Evolutionary conservation across 176 grass and related monocot species (phyloP), one percentile per base, ranked within the genome.

Genomic region (Chrysopogon serrulatus): DNA sequence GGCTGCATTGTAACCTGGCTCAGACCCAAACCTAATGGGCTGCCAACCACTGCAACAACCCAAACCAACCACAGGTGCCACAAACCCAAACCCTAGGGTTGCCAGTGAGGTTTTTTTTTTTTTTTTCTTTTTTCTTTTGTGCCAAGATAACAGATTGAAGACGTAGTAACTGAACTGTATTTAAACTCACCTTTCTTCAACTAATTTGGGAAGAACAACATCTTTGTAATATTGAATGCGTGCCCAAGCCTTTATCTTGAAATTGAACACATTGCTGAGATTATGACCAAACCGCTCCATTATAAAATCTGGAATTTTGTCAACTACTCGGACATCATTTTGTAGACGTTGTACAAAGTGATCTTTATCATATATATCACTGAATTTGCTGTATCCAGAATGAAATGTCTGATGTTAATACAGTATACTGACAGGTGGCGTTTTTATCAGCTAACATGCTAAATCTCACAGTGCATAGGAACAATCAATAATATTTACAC

Each of bases 231-330:
- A 98, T 39, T 86, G 74, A 90, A 93, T 90, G 48, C 85, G 83
- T 60, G 96, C 87, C 90, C 90, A 98, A 88, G 96, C 96, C 89
- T 95, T 98, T 78, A 98, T 92, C 86, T 98, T 98, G 87, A 98
- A 98, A 86, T 98, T 98, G 78, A 90, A 93, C 40, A 87, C 89
- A 80, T 98, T 95, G 74, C 85, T 98, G 81, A 98, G 82, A 72
- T 98, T 98, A 85, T 93, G 82, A 77, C 89, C 96, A 40, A 98
- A 98, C 49, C 93, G 87, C 83, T 98, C 96, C 93, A 98, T 91
- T 80, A 98, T 94, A 77, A 90, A 98, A 39, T 93, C 84, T 32
- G 96, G 96, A 68, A 79, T 87, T 49, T 87, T 95, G 69, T 95
- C 77, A 73, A 98, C 89, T 75, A 98, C 86, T 44, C 80, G 82